Evolutionary conservation across 169 alveolate genomes (phyloP).

Genomic region (Plasmodium cynomolgi): DNA sequence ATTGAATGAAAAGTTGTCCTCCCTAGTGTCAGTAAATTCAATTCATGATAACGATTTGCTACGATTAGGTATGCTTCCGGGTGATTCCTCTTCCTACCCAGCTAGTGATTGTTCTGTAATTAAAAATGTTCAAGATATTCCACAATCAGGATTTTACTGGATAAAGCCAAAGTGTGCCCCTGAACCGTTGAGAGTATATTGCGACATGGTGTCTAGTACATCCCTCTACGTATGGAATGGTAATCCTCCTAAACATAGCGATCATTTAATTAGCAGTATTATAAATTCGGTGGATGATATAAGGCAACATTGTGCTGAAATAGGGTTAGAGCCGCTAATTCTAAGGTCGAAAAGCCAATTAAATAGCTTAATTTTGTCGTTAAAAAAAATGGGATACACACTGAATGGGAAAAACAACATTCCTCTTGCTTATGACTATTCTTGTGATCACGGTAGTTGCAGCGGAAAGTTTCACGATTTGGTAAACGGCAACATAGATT

Average conservation of each 20-base stretch:
- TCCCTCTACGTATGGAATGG: conserved; percentile 83
- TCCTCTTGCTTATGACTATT: conserved; percentile 90
- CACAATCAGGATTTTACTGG: conserved; percentile 93
- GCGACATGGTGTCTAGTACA: conserved; percentile 89
- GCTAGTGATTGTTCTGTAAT: conserved; percentile 91
- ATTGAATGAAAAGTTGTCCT: conserved; percentile 72
- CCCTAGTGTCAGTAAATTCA: conserved; percentile 64
- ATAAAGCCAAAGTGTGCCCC: conserved; percentile 90
- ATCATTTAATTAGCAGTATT: conserved; percentile 75
- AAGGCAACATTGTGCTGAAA: conserved; percentile 87
- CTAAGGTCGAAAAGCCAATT: conserved; percentile 85
- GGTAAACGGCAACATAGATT: conserved; percentile 79
- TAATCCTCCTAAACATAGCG: conserved; percentile 77
- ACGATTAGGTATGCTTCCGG: conserved; percentile 78
- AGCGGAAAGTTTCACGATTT: conserved; percentile 88
- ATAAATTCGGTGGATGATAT: conserved; percentile 85
- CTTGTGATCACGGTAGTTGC: conserved; percentile 86
- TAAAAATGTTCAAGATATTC: conserved; percentile 55
- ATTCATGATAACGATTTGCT: conserved; percentile 73
- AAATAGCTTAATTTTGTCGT: conserved; percentile 84
- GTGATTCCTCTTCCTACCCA: conserved; percentile 88
- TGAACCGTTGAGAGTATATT: conserved; percentile 90
- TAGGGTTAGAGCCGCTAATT: conserved; percentile 91
- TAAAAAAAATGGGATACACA: conserved; percentile 86
- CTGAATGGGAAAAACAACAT: conserved; percentile 85